Evolutionary conservation across 352 stramenopile species (phyloP), one percentile per base, ranked within the genome.

Genomic region (Phytopythium sindhum): DNA sequence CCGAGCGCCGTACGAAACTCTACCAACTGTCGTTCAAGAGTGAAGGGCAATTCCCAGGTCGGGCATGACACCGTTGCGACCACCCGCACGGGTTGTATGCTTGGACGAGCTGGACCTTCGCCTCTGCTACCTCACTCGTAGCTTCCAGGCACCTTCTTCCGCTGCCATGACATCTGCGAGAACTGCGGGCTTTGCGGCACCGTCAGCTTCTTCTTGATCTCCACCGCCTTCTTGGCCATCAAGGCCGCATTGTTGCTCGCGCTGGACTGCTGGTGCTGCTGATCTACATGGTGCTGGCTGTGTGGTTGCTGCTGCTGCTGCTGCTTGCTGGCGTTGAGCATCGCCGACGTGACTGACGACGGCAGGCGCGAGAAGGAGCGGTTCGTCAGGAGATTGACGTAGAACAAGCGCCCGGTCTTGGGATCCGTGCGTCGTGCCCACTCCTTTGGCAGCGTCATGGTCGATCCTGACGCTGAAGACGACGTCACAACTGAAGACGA

Each of bases 321-420:
- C 56, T 73, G 60, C 28, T 26, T 63, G 58, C 33, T 26, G 29
- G 76, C 75, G 48, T 81, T 85, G 15, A 90, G 66, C 74, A 93
- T 91, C 5, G 82, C 78, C 57, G 84, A 76, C 2, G 74, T 84
- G 51, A 93, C 84, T 1, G 78, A 84, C n/a, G 84, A 89, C 39
- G 84, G 84, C n/a, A 95, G 69, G 5, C 84, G 81, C 28, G 84
- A 80, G 42, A 91, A 93, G 48, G 81, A 80, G 60, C 90, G 90
- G 65, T 93, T 92, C n/a, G 80, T 91, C 50, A 92, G 55, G 17
- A 94, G 74, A 61, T 94, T 94, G 41, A 94, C 80, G 65, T 94
- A 94, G 61, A 88, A 94, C 23, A 92, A 63, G 8, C 86, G 80
- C 0, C 84, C 86, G 3, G 81, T 93, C 72, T 91, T 91, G 11